Percentiles rank a stretch among this genome's conserved stretches.
Conservation (phyloP, 108 stramenopile species). For the Conticribra guillardii region DNA sequence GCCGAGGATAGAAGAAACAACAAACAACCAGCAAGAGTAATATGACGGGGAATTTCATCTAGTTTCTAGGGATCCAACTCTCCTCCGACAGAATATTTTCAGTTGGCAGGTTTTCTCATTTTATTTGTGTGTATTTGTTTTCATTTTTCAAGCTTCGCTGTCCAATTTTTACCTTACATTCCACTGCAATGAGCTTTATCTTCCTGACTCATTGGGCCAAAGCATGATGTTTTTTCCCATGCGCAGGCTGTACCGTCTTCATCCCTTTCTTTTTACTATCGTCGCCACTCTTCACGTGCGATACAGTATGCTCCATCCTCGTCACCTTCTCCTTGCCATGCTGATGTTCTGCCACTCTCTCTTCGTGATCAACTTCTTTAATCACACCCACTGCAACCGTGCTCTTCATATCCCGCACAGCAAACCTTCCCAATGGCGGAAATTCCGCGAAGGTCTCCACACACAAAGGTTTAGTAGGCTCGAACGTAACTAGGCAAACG, state of each 20-base stretch:
- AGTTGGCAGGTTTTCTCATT: no score
- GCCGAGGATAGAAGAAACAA: no score
- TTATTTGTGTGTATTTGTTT: no score
- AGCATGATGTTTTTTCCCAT: background rate
- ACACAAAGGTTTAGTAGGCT: slow-evolving; percentile 90
- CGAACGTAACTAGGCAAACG: slow-evolving; percentile 87
- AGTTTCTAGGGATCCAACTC: no score
- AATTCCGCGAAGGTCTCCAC: slow-evolving; percentile 92
- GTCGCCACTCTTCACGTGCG: no score
- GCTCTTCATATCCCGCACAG: slow-evolving; percentile 87
- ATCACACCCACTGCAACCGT: slow-evolving; percentile 96
- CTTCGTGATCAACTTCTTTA: slow-evolving; percentile 62
- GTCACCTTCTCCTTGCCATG: background rate
- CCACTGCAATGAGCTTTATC: no score
- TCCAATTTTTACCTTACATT: no score
- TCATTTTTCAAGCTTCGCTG: no score
- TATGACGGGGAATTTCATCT: no score
- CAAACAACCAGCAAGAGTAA: no score
- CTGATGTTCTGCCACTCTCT: background rate
- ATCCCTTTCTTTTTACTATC: background rate
- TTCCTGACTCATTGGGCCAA: background rate
- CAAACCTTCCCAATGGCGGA: slow-evolving; percentile 95
- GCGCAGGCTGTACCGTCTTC: background rate
- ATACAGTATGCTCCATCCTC: background rate
- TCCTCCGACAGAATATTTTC: no score